These are phyloP conservation scores for Larix kaempferi DNA, from an alignment of 75 land plant species.

Conservation along the genomic window DNA sequence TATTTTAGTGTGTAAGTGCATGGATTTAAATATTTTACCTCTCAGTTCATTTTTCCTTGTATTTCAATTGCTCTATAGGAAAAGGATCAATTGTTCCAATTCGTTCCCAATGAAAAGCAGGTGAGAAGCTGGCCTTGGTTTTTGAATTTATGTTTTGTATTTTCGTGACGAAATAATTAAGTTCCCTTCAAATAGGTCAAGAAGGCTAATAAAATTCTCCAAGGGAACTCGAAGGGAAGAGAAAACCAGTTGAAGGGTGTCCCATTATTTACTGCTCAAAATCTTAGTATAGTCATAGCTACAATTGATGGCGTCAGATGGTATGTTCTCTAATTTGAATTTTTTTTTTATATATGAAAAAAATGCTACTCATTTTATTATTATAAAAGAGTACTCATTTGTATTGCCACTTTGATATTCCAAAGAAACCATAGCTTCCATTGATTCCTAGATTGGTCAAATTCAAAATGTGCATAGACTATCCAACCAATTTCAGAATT, in stretches of 20 bases:
- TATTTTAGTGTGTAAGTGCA: background rate
- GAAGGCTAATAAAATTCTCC: constrained; percentile 69
- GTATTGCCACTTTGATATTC: too few species aligned
- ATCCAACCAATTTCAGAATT: too few species aligned
- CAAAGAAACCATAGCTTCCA: too few species aligned
- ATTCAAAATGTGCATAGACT: too few species aligned
- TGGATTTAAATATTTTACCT: background rate
- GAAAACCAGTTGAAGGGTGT: constrained; percentile 66
- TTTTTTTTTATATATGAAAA: background rate
- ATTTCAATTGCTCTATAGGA: constrained; percentile 38
- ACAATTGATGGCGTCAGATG: constrained; percentile 79
- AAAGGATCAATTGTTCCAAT: constrained; percentile 67
- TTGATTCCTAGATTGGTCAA: too few species aligned
- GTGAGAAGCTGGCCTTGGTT: constrained; percentile 18
- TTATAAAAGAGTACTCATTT: too few species aligned
- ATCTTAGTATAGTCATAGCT: constrained; percentile 77
- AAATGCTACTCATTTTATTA: too few species aligned
- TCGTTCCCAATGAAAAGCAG: constrained; percentile 74
- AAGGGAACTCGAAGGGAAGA: constrained; percentile 22
- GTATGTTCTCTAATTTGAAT: constrained; percentile 22
- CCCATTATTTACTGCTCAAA: constrained; percentile 85
- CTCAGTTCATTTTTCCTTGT: background rate
- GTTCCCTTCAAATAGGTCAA: constrained; percentile 49
- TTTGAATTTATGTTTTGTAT: background rate
- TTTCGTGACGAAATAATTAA: constrained; percentile 7